Evolutionary conservation across 768 basidiomycete species (phyloP).

Genomic region (Collybiopsis luxurians): DNA sequence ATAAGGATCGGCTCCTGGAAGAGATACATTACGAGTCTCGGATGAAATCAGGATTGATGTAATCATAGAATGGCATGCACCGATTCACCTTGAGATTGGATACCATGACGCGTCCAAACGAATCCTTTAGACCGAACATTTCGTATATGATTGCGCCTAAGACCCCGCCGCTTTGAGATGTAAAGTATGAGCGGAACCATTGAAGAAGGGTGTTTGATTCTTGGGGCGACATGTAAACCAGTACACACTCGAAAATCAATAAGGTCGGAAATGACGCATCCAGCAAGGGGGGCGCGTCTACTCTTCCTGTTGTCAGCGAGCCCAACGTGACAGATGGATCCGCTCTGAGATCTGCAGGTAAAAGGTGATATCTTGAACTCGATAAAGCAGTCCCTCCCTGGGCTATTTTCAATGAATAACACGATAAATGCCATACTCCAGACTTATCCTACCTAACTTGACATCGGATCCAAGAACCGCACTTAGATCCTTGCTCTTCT

Average conservation of each 20-base stretch:
- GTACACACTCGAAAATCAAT: constrained; percentile 89
- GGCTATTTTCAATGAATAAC: constrained; percentile 30
- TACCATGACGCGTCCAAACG: constrained; percentile 92
- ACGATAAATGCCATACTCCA: not conserved
- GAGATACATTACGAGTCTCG: constrained; percentile 54
- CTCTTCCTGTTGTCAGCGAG: constrained; percentile 27
- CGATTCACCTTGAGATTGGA: constrained; percentile 72
- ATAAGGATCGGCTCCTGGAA: constrained; percentile 74
- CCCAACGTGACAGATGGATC: constrained; percentile 50
- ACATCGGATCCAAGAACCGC: constrained; percentile 47
- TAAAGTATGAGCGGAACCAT: constrained; percentile 70
- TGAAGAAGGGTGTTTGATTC: constrained; percentile 56
- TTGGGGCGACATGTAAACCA: constrained; percentile 78
- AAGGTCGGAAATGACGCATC: constrained; percentile 73
- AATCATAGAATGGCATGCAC: not conserved
- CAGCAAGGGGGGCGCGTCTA: constrained; percentile 35
- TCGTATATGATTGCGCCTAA: constrained; percentile 79
- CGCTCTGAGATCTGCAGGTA: constrained; percentile 74
- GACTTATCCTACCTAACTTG: constrained; percentile 36
- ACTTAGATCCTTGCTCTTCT: constrained; percentile 59
- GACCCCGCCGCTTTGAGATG: constrained; percentile 21
- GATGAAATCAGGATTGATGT: not conserved
- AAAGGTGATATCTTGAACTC: constrained; percentile 60
- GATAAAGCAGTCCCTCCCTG: constrained; percentile 61
- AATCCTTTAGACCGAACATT: constrained; percentile 86